These are phyloP conservation scores for Auriscalpium microsporum DNA, from an alignment of 768 basidiomycete species.

Conservation along the genomic window DNA sequence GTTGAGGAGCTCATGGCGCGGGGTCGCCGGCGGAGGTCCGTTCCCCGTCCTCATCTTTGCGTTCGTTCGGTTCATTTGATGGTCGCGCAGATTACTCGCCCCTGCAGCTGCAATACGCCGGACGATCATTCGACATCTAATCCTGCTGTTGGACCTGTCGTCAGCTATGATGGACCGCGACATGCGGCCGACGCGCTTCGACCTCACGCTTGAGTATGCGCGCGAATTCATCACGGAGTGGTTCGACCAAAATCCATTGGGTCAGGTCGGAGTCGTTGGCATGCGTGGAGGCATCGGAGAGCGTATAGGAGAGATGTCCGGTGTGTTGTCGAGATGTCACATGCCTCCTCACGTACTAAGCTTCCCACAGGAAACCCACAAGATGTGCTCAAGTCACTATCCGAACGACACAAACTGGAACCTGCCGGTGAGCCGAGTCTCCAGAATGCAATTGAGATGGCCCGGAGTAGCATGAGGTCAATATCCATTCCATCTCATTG, in stretches of 20 bases:
- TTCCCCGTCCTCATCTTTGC: conserved; percentile 1
- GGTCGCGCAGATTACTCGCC: conserved; percentile 53
- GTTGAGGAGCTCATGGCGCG: conserved; percentile 87
- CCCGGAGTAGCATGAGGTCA: conserved; percentile 85
- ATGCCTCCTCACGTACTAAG: not conserved
- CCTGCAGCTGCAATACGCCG: conserved; percentile 85
- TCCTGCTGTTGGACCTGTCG: conserved; percentile 89
- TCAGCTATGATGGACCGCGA: conserved; percentile 91
- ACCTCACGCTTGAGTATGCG: conserved; percentile 82
- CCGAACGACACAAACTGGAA: conserved; percentile 81
- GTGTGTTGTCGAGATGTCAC: conserved; percentile 32
- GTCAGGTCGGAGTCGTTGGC: conserved; percentile 91
- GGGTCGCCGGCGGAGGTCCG: conserved; percentile 73
- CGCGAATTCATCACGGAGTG: conserved; percentile 91
- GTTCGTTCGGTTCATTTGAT: not conserved
- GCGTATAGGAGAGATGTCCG: conserved; percentile 86
- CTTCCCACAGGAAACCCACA: conserved; percentile 78
- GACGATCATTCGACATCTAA: conserved; percentile 92
- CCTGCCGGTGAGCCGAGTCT: conserved; percentile 90
- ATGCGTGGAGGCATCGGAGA: conserved; percentile 90
- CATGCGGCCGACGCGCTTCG: conserved; percentile 91
- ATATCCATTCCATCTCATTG: conserved; percentile 3
- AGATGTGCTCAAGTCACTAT: conserved; percentile 82
- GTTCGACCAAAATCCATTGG: conserved; percentile 99
- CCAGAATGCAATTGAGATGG: conserved; percentile 98